Percentiles rank a stretch among this genome's conserved stretches.
Conservation (phyloP, 768 basidiomycete genomes). For the Xerocomus spinulosus region DNA sequence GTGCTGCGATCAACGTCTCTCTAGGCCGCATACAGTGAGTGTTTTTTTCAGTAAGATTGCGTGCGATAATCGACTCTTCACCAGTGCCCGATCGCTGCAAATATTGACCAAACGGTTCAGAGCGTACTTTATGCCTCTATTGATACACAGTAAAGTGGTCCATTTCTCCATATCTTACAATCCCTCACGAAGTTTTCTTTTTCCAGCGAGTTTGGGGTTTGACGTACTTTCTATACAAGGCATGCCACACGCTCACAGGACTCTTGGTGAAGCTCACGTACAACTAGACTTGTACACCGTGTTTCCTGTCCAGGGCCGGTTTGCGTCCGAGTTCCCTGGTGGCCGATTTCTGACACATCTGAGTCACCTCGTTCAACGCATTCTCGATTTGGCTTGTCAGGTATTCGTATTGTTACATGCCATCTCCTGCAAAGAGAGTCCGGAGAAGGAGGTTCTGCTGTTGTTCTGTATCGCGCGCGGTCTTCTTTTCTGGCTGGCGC, state of each 20-base stretch:
- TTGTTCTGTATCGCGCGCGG: constrained; percentile 29
- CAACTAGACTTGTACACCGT: constrained; percentile 13
- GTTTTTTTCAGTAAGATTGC: not conserved
- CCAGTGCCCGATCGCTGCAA: constrained; percentile 19
- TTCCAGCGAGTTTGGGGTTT: constrained; percentile 22
- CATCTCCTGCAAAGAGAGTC: constrained; percentile 17
- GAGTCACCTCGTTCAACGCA: constrained; percentile 17
- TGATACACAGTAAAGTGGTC: constrained; percentile 32
- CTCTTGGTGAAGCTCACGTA: not conserved
- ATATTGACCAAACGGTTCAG: constrained; percentile 31
- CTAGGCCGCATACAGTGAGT: constrained; percentile 22
- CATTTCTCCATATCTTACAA: not conserved
- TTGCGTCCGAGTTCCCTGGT: constrained; percentile 34
- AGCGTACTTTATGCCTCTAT: constrained; percentile 36
- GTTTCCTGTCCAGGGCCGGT: constrained; percentile 20
- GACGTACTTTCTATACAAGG: constrained; percentile 22
- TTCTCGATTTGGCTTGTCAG: constrained; percentile 28
- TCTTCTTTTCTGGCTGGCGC: constrained; percentile 30
- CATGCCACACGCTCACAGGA: not conserved
- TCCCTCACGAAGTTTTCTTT: constrained; percentile 4
- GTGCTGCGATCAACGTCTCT: constrained; percentile 20
- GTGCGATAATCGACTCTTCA: not conserved
- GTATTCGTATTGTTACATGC: constrained; percentile 14
- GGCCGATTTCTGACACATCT: constrained; percentile 29
- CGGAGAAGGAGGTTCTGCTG: constrained; percentile 27